A percentile compares a stretch with the other conserved stretches of the same genome.
phyloP scores from a whole-genome alignment of 257 asterid species.

The Voacanga thouarsii region DNA sequence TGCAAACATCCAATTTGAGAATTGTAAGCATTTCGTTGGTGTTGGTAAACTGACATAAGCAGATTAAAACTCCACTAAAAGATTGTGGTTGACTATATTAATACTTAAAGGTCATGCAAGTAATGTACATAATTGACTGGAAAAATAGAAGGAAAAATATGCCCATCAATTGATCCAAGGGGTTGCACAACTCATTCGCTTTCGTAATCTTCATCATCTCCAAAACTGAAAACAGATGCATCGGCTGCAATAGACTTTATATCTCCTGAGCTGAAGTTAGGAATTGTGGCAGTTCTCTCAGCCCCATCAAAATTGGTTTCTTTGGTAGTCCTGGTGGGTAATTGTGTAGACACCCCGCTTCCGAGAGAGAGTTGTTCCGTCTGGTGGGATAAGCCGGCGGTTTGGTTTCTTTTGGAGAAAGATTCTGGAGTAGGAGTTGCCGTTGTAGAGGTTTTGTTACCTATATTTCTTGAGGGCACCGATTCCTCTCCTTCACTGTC shows the following conservation, averaged over 20 bases:
- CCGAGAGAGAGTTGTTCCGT: constrained; percentile 50
- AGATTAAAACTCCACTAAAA: not conserved
- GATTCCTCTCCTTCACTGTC: constrained; percentile 89
- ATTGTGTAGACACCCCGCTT: constrained; percentile 27
- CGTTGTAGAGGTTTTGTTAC: constrained; percentile 26
- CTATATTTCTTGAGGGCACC: constrained; percentile 30
- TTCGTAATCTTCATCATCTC: constrained; percentile 89
- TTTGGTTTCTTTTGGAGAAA: constrained; percentile 28
- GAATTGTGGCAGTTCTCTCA: constrained; percentile 35
- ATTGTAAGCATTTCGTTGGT: too few species aligned
- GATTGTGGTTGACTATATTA: too few species aligned
- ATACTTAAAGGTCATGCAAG: not conserved
- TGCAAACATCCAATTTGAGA: too few species aligned
- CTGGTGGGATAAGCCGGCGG: constrained; percentile 39
- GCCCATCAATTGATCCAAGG: too few species aligned
- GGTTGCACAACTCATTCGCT: constrained; percentile 42
- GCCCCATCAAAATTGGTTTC: constrained; percentile 41
- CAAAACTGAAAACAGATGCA: constrained; percentile 96
- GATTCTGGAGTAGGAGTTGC: constrained; percentile 37
- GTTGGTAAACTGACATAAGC: too few species aligned
- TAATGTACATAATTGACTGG: not conserved
- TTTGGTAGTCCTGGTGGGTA: constrained; percentile 27
- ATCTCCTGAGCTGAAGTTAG: constrained; percentile 63
- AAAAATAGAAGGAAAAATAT: not conserved
- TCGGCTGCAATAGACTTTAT: constrained; percentile 97